Percentiles rank a stretch among this genome's conserved stretches.
phyloP scores from a whole-genome alignment of 2,329 filamentous ascomycete genomes.

The Colletotrichum euphorbiae region DNA sequence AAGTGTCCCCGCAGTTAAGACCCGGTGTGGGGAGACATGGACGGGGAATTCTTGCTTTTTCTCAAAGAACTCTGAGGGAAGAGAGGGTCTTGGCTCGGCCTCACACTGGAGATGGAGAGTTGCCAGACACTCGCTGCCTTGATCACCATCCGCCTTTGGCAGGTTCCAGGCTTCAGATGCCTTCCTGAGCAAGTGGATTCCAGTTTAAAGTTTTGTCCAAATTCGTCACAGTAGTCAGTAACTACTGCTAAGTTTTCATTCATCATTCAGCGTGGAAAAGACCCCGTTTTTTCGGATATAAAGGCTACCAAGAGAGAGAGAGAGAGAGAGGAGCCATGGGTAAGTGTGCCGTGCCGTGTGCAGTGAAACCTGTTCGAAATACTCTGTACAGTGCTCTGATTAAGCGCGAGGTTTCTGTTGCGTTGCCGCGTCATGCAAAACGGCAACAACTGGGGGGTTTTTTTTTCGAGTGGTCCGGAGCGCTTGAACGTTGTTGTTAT shows the following conservation, averaged over 20 bases:
- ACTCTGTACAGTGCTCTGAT: background rate
- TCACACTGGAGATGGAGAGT: background rate
- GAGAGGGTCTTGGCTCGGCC: background rate
- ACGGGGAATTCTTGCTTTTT: too few species aligned
- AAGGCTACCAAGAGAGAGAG: too few species aligned
- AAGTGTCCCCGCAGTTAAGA: constrained; percentile 11
- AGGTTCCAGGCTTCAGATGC: constrained; percentile 16
- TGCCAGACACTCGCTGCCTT: constrained; percentile 10
- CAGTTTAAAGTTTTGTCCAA: too few species aligned
- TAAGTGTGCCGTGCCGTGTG: constrained; percentile 12
- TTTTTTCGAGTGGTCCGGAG: background rate
- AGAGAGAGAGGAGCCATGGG: background rate
- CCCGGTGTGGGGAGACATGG: constrained; percentile 4
- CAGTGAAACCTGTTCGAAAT: constrained; percentile 1
- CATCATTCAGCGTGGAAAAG: too few species aligned
- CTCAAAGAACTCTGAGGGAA: background rate
- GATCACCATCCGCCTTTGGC: constrained; percentile 7
- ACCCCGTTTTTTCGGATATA: too few species aligned
- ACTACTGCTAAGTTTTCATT: too few species aligned
- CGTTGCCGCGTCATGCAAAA: constrained; percentile 1
- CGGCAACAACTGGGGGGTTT: constrained; percentile 10
- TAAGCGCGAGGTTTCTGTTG: background rate
- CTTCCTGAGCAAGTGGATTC: constrained; percentile 11
- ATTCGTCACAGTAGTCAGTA: too few species aligned
- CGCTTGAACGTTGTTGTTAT: too few species aligned